Evolutionary conservation across 331 rosid genomes (phyloP), one percentile per base, ranked within the genome.

Genomic region (Malus hybrid): DNA sequence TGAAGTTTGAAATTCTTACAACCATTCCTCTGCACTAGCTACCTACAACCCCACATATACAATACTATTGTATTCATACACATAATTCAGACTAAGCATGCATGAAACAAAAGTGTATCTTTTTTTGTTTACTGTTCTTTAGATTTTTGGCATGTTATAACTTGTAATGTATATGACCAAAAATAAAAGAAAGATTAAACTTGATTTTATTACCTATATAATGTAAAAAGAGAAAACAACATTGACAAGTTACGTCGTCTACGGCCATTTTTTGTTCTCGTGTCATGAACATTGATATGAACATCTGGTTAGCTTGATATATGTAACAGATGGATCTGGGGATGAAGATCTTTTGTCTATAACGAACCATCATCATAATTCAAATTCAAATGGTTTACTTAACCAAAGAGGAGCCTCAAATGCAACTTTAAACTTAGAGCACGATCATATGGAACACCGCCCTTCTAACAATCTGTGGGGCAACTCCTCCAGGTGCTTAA

Each of bases 281-380:
- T 52, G 57, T 52, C 57, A 52, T 52, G 57, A 52, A 52, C 9
- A 52, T 52, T 7, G 57, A 52, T 16, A 16, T 52, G 57, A 52
- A 52, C 20, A 52, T 52, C 18, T 52, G 57, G 20, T 52, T 16
- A 39, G 42, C 12, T 1, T 82, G 34, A 52, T 77, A 52, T 77
- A 61, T 73, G 79, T 29, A 67, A 81, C 83, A 88, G 97, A 93
- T 83, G 98, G 88, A 55, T 84, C 88, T 46, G 90, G 89, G 72
- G 98, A 91, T 74, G 98, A 88, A 78, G 93, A 89, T 80, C 85
- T 84, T 79, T 77, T 84, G 83, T 77, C 87, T 72, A 77, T 84
- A 71, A 75, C 90, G 75, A 78, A 20, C 14, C 63, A 22, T 9
- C 63, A 20, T 58, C 63, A 58, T 58, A 58, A 4, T 58, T 58